These are phyloP conservation scores for Colletotrichum noveboracense DNA, from an alignment of 2,329 filamentous ascomycete genomes.

Conservation along the genomic window DNA sequence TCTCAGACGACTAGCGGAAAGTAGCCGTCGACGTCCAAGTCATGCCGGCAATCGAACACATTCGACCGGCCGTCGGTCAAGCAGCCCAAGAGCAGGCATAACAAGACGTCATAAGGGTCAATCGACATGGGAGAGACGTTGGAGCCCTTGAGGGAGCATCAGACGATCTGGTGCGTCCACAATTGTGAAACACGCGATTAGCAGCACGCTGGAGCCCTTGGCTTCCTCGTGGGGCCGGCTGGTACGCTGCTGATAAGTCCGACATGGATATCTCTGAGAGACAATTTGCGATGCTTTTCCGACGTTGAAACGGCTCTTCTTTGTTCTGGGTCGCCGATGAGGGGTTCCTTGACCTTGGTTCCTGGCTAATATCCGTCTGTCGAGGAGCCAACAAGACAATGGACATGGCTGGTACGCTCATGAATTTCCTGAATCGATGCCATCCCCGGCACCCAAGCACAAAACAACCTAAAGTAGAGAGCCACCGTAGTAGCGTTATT, in stretches of 20 bases:
- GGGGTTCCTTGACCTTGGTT: background rate
- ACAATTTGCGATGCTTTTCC: background rate
- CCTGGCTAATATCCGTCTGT: background rate
- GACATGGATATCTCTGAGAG: background rate
- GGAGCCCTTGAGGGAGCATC: constrained; percentile 3
- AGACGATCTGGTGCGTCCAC: constrained; percentile 18
- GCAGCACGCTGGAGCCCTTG: background rate
- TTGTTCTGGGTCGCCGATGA: background rate
- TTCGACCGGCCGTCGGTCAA: background rate
- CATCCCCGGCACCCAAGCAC: background rate
- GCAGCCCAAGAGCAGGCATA: background rate
- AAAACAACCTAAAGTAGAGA: background rate
- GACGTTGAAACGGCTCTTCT: background rate
- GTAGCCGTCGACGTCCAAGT: constrained; percentile 6
- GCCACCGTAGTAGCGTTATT: background rate
- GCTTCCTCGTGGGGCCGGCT: constrained; percentile 3
- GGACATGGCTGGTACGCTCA: background rate
- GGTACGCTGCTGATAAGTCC: background rate
- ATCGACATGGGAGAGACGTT: background rate
- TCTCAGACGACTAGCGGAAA: constrained; percentile 12
- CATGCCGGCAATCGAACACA: background rate
- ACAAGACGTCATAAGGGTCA: constrained; percentile 10
- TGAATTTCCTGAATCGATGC: background rate
- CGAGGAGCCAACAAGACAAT: background rate
- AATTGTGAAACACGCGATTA: constrained; percentile 14